Percentiles rank a stretch among this genome's conserved stretches.
These are phyloP conservation scores for Bruguiera sexangula DNA, from an alignment of 345 rosid species.

Conservation along the genomic window DNA sequence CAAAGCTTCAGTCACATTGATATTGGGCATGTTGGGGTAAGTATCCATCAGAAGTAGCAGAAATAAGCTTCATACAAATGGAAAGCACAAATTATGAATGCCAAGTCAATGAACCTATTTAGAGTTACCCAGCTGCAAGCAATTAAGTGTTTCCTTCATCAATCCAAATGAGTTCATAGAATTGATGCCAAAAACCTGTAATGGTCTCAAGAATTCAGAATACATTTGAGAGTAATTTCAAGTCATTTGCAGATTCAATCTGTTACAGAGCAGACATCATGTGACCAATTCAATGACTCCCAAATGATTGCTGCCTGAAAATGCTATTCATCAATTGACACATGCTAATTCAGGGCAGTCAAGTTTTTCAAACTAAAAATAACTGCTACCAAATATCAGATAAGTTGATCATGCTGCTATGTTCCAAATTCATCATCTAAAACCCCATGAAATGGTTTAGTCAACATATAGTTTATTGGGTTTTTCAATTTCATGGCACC, in stretches of 20 bases:
- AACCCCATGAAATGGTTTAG: too few species aligned
- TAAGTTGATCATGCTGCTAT: too few species aligned
- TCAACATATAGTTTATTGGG: too few species aligned
- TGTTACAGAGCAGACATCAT: constrained; percentile 27
- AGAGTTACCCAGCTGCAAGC: constrained; percentile 77
- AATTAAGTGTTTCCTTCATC: constrained; percentile 52
- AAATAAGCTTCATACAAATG: too few species aligned
- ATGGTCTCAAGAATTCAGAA: constrained; percentile 76
- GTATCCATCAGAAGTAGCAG: background rate
- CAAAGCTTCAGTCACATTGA: constrained; percentile 1
- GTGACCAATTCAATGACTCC: background rate
- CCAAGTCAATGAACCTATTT: constrained; percentile 16
- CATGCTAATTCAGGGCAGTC: background rate
- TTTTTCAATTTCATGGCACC: too few species aligned
- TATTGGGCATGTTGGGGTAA: background rate
- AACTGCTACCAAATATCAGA: background rate
- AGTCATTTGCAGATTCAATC: constrained; percentile 63
- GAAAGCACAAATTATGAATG: background rate
- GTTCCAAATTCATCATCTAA: too few species aligned
- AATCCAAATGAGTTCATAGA: constrained; percentile 68
- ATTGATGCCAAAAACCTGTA: constrained; percentile 75
- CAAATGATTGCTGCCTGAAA: background rate
- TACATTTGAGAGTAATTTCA: constrained; percentile 42
- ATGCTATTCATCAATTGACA: background rate
- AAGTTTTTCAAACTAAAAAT: too few species aligned